Evolutionary conservation across 768 basidiomycete species (phyloP), one percentile per base, ranked within the genome.

Genomic region (Antrodiella citrinella): DNA sequence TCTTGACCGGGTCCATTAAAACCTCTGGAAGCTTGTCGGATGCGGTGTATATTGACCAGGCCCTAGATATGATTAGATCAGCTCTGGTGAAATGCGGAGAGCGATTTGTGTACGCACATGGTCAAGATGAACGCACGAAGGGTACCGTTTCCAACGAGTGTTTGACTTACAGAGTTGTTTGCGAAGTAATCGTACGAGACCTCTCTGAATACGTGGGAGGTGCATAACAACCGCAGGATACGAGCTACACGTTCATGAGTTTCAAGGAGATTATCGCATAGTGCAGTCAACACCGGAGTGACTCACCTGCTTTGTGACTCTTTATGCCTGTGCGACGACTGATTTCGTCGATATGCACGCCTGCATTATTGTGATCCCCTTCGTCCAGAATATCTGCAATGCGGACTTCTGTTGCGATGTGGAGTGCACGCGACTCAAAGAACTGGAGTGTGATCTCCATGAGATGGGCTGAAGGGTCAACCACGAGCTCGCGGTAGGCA

Each of bases 11-110:
- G 20, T 56, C 45, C 20, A 45, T 44, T 3, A 56, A 39, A 1
- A 48, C 49, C 2, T 49, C 49, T 2, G 51, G 54, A 3, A 56
- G 45, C 18, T 50, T 51, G 42, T 24, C 45, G 15, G 51, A 49
- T 3, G 54, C 47, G 11, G 50, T 49, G 50, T 51, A 55, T 7
- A 35, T 15, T 7, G 30, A 35, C 30, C 30, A 35, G 7, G 30
- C 30, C 30, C 30, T 35, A 15, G 4, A 18, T 30, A n/a, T 20
- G 4, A 20, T 38, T 3, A n/a, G n/a, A n/a, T n/a, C n/a, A n/a
- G n/a, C n/a, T n/a, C n/a, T n/a, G n/a, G n/a, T n/a, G n/a, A n/a
- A 23, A 26, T 42, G 18, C 30, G 10, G 21, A 11, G 20, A 44
- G 15, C 35, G 21, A 15, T 41, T 5, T 5, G 2, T 20, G 44